Evolutionary conservation across 805 yeast species (phyloP).

Genomic region (Candida andamanensis): DNA sequence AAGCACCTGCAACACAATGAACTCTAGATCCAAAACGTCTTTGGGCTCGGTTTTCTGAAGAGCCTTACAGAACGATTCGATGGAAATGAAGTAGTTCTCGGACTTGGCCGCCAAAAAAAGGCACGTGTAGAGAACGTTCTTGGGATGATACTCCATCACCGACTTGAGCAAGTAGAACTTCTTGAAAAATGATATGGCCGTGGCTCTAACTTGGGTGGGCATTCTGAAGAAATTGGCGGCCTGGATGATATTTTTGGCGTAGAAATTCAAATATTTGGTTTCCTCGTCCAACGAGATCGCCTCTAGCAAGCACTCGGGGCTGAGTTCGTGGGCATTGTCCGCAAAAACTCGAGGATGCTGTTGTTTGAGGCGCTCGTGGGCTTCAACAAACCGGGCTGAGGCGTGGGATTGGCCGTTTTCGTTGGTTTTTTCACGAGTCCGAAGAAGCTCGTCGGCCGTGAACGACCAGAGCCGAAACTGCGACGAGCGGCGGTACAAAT

Average conservation of each 20-base stretch:
- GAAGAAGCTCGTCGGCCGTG: constrained; percentile 50
- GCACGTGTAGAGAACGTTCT: constrained; percentile 63
- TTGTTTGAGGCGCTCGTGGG: constrained; percentile 12
- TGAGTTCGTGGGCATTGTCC: constrained; percentile 23
- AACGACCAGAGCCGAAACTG: constrained; percentile 88
- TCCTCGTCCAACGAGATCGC: constrained; percentile 68
- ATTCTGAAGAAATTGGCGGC: constrained; percentile 69
- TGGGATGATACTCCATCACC: constrained; percentile 86
- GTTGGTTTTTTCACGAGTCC: constrained; percentile 47
- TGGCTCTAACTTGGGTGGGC: constrained; percentile 85
- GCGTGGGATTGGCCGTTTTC: constrained; percentile 46
- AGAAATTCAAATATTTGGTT: constrained; percentile 57
- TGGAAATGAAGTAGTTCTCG: constrained; percentile 85
- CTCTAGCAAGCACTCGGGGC: constrained; percentile 29
- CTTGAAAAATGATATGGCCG: constrained; percentile 78
- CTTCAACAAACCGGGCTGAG: constrained; percentile 22
- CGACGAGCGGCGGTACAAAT: constrained; percentile 78
- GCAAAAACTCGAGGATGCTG: constrained; percentile 27
- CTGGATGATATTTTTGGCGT: constrained; percentile 65
- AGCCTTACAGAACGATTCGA: constrained; percentile 69
- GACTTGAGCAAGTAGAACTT: constrained; percentile 76
- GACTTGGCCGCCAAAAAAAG: constrained; percentile 88
- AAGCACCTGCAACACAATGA: constrained; percentile 64
- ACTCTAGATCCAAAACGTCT: constrained; percentile 74
- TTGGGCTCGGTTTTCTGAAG: constrained; percentile 63